phyloP scores from a whole-genome alignment of 179 eudicot genomes.

The Drosera spatulata region DNA sequence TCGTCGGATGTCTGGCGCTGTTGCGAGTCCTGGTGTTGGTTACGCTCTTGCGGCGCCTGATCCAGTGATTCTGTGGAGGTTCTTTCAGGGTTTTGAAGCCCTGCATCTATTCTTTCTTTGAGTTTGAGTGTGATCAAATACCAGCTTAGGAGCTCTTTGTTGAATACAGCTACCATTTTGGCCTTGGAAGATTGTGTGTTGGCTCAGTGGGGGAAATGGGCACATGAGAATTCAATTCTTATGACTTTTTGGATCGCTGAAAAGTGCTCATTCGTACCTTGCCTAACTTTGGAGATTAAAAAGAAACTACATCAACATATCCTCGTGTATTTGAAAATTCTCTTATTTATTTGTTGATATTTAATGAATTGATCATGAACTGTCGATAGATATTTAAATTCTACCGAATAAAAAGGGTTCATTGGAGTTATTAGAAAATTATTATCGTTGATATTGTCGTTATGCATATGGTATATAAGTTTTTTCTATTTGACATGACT shows the following conservation, averaged over 20 bases:
- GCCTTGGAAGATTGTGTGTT: not conserved
- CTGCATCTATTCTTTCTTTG: constrained; percentile 57
- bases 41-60: constrained; percentile 13
- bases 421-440: too few relatives aligned
- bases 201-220: not conserved
- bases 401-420: not conserved
- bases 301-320: too few relatives aligned
- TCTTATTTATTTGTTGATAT: too few relatives aligned
- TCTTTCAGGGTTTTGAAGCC: constrained; percentile 24
- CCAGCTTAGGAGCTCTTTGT: constrained; percentile 91
- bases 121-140: constrained; percentile 81
- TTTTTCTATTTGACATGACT: too few relatives aligned
- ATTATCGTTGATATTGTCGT: too few relatives aligned
- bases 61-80: constrained; percentile 8
- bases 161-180: constrained; percentile 91
- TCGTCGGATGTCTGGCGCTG: constrained; percentile 3
- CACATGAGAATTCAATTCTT: not conserved
- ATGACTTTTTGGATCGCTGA: not conserved
- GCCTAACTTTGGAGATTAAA: too few relatives aligned
- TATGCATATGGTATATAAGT: too few relatives aligned
- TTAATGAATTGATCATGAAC: too few relatives aligned
- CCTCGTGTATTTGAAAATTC: too few relatives aligned
- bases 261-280: too few relatives aligned
- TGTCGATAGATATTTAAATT: too few relatives aligned
- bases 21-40: constrained; percentile 4